Base-by-base conservation (phyloP, 176 grass and related monocot species). In the Pharus latifolius region DNA sequence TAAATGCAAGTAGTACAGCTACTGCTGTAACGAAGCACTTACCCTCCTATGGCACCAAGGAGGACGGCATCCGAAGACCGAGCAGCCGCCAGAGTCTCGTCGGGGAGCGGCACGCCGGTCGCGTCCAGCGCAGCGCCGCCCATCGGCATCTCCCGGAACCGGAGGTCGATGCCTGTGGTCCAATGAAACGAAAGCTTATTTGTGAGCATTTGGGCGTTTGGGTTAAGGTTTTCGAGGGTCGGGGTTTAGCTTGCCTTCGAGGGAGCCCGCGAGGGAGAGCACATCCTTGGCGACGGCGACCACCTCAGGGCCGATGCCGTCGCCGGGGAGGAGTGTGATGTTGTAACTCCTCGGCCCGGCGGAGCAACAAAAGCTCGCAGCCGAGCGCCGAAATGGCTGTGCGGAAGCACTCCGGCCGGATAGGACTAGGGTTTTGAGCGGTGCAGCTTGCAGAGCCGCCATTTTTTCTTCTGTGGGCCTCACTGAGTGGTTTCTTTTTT, bases 281-380 rank as follows among this genome's bases (percentile, higher is more conserved):
- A 90, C 87, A 53, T 93, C 89, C 78, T 93, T 90, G 74, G 94
- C 83, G 51, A 98, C 81, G 10, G 94, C 85, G 40, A 98, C 89
- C 76, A 98, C 94, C 81, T 98, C 94, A 0, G 94, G 94, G 38
- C 94, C 94, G 46, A 98, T 98, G 48, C 94, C 94, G 14, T 98
- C 94, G 3, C 94, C 94, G 6, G 90, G 89, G 26, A 93, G 90
- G 41, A 93, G 84, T 51, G 90, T 98, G 24, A 98, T 57, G 56
- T 34, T 83, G 66, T 93, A 93, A 51, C 75, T 93, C 70, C 89
- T 80, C 15, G 48, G 56, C 3, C 32, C 38, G 14, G 65, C 35
- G 17, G 76, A 72, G 78, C 84, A 88, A 23, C 72, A 64, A 35
- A 88, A 17, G 32, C 47, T 53, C 48, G 51, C 35, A 49, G 0